phyloP scores from a whole-genome alignment of 2,329 filamentous ascomycete species.

The Aspergillus caelatus region DNA sequence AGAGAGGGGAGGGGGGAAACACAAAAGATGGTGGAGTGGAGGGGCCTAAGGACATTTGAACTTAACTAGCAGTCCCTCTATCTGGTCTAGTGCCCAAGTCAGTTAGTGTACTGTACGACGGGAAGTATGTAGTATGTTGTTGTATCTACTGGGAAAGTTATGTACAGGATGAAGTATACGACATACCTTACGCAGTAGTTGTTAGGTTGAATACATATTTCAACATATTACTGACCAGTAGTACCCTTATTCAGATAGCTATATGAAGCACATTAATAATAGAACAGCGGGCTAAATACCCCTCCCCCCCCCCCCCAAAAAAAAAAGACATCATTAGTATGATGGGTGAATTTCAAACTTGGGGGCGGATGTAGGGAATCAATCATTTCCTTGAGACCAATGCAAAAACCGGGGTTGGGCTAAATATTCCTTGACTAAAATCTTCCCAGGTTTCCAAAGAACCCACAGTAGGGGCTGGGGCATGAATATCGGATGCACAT shows the following conservation, averaged over 20 bases:
- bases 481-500: conserved; percentile 14
- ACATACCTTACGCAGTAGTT: too few species aligned
- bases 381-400: background rate
- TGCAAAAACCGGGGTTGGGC: conserved; percentile 14
- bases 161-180: background rate
- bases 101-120: background rate
- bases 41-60: background rate
- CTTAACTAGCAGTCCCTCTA: too few species aligned
- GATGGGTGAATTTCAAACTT: background rate
- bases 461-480: conserved; percentile 7
- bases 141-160: background rate
- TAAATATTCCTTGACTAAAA: background rate
- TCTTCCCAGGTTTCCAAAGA: background rate
- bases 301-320: too few species aligned
- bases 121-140: background rate
- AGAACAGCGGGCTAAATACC: background rate
- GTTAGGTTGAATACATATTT: background rate
- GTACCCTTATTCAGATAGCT: background rate
- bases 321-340: background rate
- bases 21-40: background rate
- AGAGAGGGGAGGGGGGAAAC: background rate
- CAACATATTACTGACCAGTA: background rate
- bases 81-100: background rate
- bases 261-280: background rate
- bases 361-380: background rate